Evolutionary conservation across 208 protist genomes (phyloP), one percentile per base, ranked within the genome.

Genomic region (Strigomonas galati): DNA sequence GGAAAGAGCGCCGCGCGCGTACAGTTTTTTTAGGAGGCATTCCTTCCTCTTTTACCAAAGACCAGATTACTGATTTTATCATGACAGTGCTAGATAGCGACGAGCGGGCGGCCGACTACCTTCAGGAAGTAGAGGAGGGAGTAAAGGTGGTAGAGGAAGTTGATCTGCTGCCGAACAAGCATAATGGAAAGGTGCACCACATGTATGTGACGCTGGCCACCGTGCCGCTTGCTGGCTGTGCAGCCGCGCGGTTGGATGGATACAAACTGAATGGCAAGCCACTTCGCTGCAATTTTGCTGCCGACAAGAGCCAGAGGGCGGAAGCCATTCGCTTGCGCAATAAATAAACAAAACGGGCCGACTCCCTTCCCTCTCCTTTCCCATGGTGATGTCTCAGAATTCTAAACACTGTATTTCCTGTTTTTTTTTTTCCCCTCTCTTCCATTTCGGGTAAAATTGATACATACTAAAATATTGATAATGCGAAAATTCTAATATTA

Each of bases 21-120:
- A 93, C 91, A 23, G 69, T 94, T 9, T 96, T 96, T 66, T 71
- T 93, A n/a, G 87, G 91, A 23, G 85, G 87, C 40, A 53, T 94
- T n/a, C 91, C 87, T 1, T 31, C 60, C 17, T 48, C 59, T n/a
- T 93, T 80, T 65, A 84, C 73, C 1, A 65, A 71, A 35, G 48
- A 76, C 23, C 64, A 87, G 31, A 72, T 96, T 5, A 78, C 62
- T 26, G 84, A 92, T 43, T 79, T 93, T 55, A 83, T 94, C n/a
- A 74, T 64, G 59, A 81, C 83, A 17, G 53, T 87, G 15, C 0
- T 91, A 5, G 72, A 86, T 68, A 78, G 54, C 27, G 57, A 32
- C 15, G 63, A 57, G 26, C n/a, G 31, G 31, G 58, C 31, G 2
- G 24, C 19, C 6, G 35, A 40, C 2, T 52, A 71, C 32, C 43